Conservation (phyloP, 257 asterid species). For the Oldenlandia corymbosa region DNA sequence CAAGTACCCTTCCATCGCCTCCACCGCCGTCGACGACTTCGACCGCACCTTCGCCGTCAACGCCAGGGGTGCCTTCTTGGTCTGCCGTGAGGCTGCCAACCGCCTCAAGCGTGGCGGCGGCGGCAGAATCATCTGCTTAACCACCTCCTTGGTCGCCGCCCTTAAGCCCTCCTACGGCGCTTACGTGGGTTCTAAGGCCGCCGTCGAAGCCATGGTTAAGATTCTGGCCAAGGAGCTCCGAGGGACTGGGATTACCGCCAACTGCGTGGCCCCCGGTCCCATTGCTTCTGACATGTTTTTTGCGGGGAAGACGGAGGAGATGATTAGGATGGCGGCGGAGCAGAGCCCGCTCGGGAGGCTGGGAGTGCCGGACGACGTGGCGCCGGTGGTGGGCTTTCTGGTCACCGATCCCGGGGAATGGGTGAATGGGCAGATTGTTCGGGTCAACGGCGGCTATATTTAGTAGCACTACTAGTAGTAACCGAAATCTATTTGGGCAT, state of each 20-base stretch:
- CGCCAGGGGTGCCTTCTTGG: slow-evolving; percentile 54
- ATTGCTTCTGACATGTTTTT: slow-evolving; percentile 60
- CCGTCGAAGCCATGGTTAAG: slow-evolving; percentile 72
- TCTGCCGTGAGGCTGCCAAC: slow-evolving; percentile 50
- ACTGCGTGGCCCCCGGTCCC: slow-evolving; percentile 62
- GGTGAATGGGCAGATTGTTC: slow-evolving; percentile 60
- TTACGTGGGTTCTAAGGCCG: slow-evolving; percentile 68
- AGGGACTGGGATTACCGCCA: slow-evolving; percentile 63
- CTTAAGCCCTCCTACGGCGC: slow-evolving; percentile 49
- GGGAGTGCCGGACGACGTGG: slow-evolving; percentile 57
- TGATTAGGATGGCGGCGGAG: slow-evolving; percentile 34
- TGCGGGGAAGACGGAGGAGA: slow-evolving; percentile 51
- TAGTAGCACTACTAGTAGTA: background rate
- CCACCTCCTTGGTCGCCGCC: slow-evolving; percentile 47
- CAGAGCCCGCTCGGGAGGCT: slow-evolving; percentile 53
- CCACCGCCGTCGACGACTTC: slow-evolving; percentile 44
- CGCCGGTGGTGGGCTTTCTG: slow-evolving; percentile 49
- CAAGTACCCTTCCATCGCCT: slow-evolving; percentile 41
- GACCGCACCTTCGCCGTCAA: slow-evolving; percentile 50
- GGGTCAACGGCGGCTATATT: slow-evolving; percentile 29
- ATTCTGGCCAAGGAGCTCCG: slow-evolving; percentile 64
- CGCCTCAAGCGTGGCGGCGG: slow-evolving; percentile 61
- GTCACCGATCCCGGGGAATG: slow-evolving; percentile 53
- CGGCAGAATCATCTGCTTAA: slow-evolving; percentile 50
- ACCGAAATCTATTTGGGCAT: too few relatives aligned